A percentile compares a stretch with the other conserved stretches of the same genome.
Conservation (phyloP, 192 early-diverging fungal genomes). For the Geranomyces michiganensis region DNA sequence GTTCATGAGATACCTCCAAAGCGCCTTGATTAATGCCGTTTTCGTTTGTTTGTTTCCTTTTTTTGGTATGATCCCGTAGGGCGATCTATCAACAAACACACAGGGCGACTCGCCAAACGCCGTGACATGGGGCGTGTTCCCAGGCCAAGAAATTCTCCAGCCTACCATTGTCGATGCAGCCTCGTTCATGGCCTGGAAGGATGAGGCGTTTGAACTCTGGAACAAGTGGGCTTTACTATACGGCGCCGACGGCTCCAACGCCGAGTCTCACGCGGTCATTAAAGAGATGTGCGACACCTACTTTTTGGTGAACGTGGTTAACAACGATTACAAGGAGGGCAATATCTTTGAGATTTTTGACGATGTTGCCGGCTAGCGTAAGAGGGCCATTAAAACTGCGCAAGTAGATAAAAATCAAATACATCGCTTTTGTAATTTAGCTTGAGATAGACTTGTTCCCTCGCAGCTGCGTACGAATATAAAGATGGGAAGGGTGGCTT, state of each 20-base stretch:
- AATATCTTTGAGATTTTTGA: conserved; percentile 74
- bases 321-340: conserved; percentile 87
- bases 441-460: too few species aligned
- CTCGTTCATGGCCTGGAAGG: conserved; percentile 95
- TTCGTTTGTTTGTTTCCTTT: too few species aligned
- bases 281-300: conserved; percentile 68
- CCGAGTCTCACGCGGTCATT: conserved; percentile 60
- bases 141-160: conserved; percentile 94
- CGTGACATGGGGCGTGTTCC: conserved; percentile 99
- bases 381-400: too few species aligned
- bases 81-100: conserved; percentile 90
- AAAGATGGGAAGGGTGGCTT: background rate
- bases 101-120: conserved; percentile 87
- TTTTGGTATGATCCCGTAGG: conserved; percentile 40
- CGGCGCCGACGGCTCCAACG: conserved; percentile 39
- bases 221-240: conserved; percentile 82
- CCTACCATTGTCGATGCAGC: conserved; percentile 90
- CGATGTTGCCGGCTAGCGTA: background rate
- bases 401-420: too few species aligned
- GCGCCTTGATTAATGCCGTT: too few species aligned
- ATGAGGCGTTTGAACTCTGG: conserved; percentile 95
- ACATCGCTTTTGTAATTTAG: too few species aligned
- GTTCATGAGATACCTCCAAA: too few species aligned
- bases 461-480: too few species aligned
- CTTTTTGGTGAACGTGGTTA: conserved; percentile 92